These are phyloP conservation scores for Spergularia azorica DNA, from an alignment of 179 eudicot species.

Conservation along the genomic window DNA sequence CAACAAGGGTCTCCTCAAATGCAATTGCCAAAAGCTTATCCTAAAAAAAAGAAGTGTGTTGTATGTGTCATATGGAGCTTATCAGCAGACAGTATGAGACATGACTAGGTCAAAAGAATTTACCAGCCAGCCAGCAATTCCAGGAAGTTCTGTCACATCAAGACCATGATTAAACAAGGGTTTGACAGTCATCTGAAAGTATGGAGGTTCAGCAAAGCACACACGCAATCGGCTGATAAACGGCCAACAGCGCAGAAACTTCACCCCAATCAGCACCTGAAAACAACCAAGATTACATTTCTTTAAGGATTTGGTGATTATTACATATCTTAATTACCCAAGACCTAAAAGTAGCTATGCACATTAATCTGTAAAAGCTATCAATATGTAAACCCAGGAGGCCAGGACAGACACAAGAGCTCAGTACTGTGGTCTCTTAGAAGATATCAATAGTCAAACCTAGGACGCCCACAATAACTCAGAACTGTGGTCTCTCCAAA, in stretches of 20 bases:
- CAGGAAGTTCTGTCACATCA: slow-evolving; percentile 88
- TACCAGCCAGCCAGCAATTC: slow-evolving; percentile 97
- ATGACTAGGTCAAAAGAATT: background rate
- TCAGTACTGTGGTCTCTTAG: too few relatives aligned
- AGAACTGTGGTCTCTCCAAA: background rate
- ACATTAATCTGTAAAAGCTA: too few relatives aligned
- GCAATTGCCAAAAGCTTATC: slow-evolving; percentile 80
- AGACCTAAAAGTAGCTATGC: background rate
- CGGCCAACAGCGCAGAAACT: slow-evolving; percentile 83
- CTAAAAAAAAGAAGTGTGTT: slow-evolving; percentile 31
- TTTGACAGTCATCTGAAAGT: slow-evolving; percentile 90
- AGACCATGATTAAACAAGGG: slow-evolving; percentile 78
- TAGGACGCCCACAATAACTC: background rate
- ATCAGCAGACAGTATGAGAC: slow-evolving; percentile 3
- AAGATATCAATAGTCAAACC: background rate
- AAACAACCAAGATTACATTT: slow-evolving; percentile 1
- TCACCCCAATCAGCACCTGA: slow-evolving; percentile 87
- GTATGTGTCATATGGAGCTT: background rate
- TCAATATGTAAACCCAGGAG: too few relatives aligned
- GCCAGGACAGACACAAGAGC: background rate
- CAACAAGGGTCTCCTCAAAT: slow-evolving; percentile 93
- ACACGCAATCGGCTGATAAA: slow-evolving; percentile 80
- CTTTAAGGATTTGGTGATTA: slow-evolving; percentile 6
- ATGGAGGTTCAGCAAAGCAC: slow-evolving; percentile 93
- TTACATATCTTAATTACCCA: background rate